Conservation (phyloP, 1,139 yeast genomes). For the Candida pseudocylindracea region DNA sequence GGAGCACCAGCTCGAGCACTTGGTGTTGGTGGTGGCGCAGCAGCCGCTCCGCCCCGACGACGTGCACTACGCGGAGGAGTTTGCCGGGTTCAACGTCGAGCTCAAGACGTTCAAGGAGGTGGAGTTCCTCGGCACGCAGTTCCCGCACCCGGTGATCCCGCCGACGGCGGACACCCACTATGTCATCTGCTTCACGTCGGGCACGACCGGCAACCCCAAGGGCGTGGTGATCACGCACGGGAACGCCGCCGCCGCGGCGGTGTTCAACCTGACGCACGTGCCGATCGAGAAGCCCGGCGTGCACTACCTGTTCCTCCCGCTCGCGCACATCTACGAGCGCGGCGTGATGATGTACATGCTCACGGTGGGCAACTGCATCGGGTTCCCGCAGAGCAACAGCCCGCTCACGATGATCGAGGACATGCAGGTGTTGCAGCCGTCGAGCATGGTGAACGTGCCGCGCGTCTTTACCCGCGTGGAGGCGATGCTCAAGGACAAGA, state of each 20-base stretch:
- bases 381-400: constrained; percentile 23
- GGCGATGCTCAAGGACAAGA: constrained; percentile 7
- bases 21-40: constrained; percentile 23
- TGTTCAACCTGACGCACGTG: background rate
- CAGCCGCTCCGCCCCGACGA: constrained; percentile 13
- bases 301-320: constrained; percentile 4
- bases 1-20: constrained; percentile 5
- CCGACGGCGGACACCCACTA: background rate
- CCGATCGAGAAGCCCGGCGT: background rate
- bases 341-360: constrained; percentile 8
- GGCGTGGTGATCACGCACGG: constrained; percentile 1
- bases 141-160: background rate
- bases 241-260: constrained; percentile 1
- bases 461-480: constrained; percentile 8
- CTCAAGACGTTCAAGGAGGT: background rate
- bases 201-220: constrained; percentile 1
- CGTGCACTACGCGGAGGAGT: background rate
- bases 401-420: constrained; percentile 18
- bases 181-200: constrained; percentile 1
- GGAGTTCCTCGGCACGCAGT: background rate
- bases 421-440: constrained; percentile 12
- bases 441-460: constrained; percentile 7
- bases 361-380: constrained; percentile 13
- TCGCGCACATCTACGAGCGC: constrained; percentile 11
- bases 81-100: constrained; percentile 1